A percentile compares a stretch with the other conserved stretches of the same genome.
phyloP scores from a whole-genome alignment of 2,329 filamentous ascomycete genomes.

The Lachnellula subtilissima region DNA sequence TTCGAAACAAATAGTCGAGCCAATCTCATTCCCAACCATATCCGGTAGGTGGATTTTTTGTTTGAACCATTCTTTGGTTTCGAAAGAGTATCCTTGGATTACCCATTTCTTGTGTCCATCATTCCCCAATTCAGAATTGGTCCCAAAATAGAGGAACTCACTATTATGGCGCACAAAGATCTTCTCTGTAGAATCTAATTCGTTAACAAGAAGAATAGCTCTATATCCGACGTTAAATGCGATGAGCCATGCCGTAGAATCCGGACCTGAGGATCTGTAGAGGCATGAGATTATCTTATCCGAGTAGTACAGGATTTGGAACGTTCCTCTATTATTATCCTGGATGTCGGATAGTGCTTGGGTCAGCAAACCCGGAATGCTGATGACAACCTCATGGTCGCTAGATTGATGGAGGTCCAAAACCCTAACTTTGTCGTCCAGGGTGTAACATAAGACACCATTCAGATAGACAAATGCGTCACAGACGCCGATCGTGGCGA shows the following conservation, averaged over 20 bases:
- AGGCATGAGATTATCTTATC: slow-evolving; percentile 54
- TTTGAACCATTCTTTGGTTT: slow-evolving; percentile 36
- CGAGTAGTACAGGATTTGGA: slow-evolving; percentile 53
- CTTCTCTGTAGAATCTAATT: slow-evolving; percentile 44
- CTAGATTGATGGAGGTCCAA: slow-evolving; percentile 51
- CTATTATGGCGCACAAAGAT: slow-evolving; percentile 64
- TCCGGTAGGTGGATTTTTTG: slow-evolving; percentile 49
- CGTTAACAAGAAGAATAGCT: slow-evolving; percentile 38
- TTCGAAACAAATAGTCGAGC: slow-evolving; percentile 66
- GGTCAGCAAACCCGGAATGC: slow-evolving; percentile 42
- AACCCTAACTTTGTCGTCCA: slow-evolving; percentile 49
- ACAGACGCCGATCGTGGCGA: slow-evolving; percentile 54
- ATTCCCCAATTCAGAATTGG: slow-evolving; percentile 48
- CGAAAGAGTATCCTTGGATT: slow-evolving; percentile 49
- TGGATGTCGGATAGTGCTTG: slow-evolving; percentile 35
- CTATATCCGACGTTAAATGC: slow-evolving; percentile 41
- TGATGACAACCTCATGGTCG: slow-evolving; percentile 49
- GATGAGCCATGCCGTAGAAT: slow-evolving; percentile 47
- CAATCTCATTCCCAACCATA: slow-evolving; percentile 60
- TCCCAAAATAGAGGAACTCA: slow-evolving; percentile 61
- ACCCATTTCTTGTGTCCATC: slow-evolving; percentile 60
- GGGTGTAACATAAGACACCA: slow-evolving; percentile 61
- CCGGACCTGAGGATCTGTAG: slow-evolving; percentile 40
- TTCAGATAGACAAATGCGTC: slow-evolving; percentile 58
- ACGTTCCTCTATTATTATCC: slow-evolving; percentile 37